Evolutionary conservation across 2,329 filamentous ascomycete genomes (phyloP).

Genomic region (Hypomyces perniciosus): DNA sequence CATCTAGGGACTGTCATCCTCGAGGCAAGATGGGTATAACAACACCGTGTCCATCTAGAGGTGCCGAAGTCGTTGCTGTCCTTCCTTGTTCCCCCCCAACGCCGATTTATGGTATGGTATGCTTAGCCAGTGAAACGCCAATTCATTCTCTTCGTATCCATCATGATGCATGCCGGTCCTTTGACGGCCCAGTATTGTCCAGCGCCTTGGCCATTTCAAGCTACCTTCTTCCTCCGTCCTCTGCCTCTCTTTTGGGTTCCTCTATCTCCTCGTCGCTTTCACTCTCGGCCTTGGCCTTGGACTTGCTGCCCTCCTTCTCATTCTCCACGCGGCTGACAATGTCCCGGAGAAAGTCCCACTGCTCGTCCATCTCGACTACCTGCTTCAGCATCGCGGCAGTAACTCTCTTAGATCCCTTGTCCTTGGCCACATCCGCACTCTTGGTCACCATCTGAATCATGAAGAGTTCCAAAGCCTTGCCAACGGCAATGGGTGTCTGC

Average conservation of each 20-base stretch:
- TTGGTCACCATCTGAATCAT: slow-evolving; percentile 93
- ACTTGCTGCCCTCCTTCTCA: slow-evolving; percentile 41
- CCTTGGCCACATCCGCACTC: slow-evolving; percentile 75
- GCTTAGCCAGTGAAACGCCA: slow-evolving; percentile 20
- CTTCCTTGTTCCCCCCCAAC: slow-evolving; percentile 16
- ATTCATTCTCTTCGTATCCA: slow-evolving; percentile 8
- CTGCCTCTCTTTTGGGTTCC: slow-evolving; percentile 43
- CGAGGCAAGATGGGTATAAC: background rate
- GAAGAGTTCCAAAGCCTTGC: slow-evolving; percentile 92
- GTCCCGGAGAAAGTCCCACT: slow-evolving; percentile 89
- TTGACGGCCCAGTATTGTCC: background rate
- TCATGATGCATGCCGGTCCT: slow-evolving; percentile 3
- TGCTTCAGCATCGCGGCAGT: slow-evolving; percentile 87
- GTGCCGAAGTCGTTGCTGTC: background rate
- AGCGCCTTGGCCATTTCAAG: slow-evolving; percentile 13
- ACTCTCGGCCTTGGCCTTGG: slow-evolving; percentile 44
- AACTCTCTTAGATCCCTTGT: slow-evolving; percentile 82
- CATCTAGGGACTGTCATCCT: background rate
- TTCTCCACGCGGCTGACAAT: slow-evolving; percentile 79
- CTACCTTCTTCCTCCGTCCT: slow-evolving; percentile 45
- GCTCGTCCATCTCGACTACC: slow-evolving; percentile 79
- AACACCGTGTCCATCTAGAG: slow-evolving; percentile 3
- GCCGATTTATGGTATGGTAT: slow-evolving; percentile 20
- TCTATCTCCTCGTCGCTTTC: slow-evolving; percentile 45
- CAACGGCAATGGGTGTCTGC: slow-evolving; percentile 91